Evolutionary conservation across 225 moss, liverwort and hornwort species (phyloP).

Genomic region (Pseudisothecium myosuroides): DNA sequence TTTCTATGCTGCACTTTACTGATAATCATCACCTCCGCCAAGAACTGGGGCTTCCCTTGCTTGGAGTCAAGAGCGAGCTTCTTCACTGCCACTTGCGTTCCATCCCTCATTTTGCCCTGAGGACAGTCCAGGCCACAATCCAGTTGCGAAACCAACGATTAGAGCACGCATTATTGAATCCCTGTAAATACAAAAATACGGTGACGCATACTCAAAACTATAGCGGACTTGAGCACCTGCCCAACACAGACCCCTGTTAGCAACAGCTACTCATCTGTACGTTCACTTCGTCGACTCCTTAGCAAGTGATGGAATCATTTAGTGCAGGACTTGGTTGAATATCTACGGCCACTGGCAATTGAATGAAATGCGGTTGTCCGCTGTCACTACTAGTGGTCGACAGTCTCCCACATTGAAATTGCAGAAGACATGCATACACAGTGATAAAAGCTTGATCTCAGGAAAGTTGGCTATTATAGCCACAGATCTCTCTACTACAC

Average conservation of each 20-base stretch:
- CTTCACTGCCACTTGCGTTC: constrained; percentile 34
- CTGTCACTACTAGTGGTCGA: background rate
- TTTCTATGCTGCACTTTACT: constrained; percentile 41
- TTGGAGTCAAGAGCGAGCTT: constrained; percentile 17
- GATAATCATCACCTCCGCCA: constrained; percentile 44
- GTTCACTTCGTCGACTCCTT: background rate
- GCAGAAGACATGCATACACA: background rate
- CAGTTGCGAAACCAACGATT: background rate
- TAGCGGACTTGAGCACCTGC: background rate
- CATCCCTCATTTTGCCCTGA: constrained; percentile 26
- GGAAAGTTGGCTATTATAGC: too few species aligned
- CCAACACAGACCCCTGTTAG: background rate
- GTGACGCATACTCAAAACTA: background rate
- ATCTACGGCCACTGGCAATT: background rate
- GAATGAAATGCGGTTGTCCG: background rate
- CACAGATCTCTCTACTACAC: background rate
- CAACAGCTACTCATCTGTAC: background rate
- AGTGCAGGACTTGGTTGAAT: background rate
- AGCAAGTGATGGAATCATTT: background rate
- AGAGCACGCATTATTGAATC: background rate
- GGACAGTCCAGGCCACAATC: background rate
- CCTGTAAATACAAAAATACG: background rate
- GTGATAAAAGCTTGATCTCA: background rate
- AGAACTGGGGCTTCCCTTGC: constrained; percentile 36
- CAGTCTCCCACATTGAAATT: background rate